A percentile compares a stretch with the other conserved stretches of the same genome.
Evolutionary conservation across 805 yeast genomes (phyloP).

Genomic region (Wickerhamiella musiphila): DNA sequence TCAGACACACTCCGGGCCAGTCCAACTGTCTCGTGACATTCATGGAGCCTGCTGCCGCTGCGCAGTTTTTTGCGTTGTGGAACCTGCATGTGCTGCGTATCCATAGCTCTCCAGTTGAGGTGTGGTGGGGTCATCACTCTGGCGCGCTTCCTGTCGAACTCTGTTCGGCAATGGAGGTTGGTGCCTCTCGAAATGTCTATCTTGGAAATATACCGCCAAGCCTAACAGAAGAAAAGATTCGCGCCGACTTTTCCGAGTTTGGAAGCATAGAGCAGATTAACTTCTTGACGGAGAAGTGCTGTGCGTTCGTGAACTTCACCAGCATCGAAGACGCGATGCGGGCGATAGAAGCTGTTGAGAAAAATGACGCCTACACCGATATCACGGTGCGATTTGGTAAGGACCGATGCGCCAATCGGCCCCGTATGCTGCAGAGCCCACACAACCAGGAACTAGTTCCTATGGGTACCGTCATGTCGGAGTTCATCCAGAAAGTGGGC

Average conservation of each 20-base stretch:
- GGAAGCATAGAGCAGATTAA: conserved; percentile 95
- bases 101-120: conserved; percentile 70
- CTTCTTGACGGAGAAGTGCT: conserved; percentile 61
- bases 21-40: conserved; percentile 91
- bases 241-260: conserved; percentile 57
- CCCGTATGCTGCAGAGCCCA: conserved; percentile 4
- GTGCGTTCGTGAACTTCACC: conserved; percentile 85
- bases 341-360: conserved; percentile 85
- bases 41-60: conserved; percentile 93
- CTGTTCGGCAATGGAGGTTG: conserved; percentile 77
- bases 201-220: conserved; percentile 48
- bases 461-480: no score
- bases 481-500: no score
- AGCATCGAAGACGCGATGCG: conserved; percentile 79
- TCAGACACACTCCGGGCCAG: conserved; percentile 63
- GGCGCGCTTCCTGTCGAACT: conserved; percentile 81
- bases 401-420: conserved; percentile 77
- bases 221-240: conserved; percentile 36
- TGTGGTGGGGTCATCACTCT: conserved; percentile 96
- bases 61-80: conserved; percentile 90
- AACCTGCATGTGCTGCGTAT: conserved; percentile 77
- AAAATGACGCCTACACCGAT: conserved; percentile 41
- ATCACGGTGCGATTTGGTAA: conserved; percentile 83
- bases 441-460: not conserved
- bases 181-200: conserved; percentile 87